Evolutionary conservation across 2,329 filamentous ascomycete genomes (phyloP), one percentile per base, ranked within the genome.

Genomic region (Xylaria sp.): DNA sequence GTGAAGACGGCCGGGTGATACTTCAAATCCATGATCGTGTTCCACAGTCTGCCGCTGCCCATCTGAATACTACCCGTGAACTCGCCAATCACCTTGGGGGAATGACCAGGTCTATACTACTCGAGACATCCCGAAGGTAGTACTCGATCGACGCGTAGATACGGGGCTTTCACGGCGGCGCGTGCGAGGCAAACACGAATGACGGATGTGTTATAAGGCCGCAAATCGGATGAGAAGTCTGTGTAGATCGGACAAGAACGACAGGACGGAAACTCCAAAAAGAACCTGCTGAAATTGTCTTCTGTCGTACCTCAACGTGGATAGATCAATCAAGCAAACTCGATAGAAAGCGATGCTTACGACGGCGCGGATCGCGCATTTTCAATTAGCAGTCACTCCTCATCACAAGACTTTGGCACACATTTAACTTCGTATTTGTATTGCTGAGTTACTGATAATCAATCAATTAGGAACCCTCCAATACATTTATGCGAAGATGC

Each of bases 401-500:
- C 16, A 16, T 16, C 16, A 16, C 16, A 16, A 16, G 16, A 16
- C 16, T 16, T 16, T 16, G 16, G 16, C 16, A 16, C 16, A 23
- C 23, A 23, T 30, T 30, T 30, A 30, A 30, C 23, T 30, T 30
- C 23, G 23, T 30, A 30, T 30, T 30, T 30, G 23, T 30, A 30
- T 30, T 30, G 23, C 23, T 30, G 23, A 5, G 37, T 42, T 42
- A 13, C 37, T 42, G 11, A 13, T 10, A 42, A 42, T 4, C 37
- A 10, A 9, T 42, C 1, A 42, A 13, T 42, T 10, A 30, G 1
- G 5, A 7, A 46, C 13, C 11, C 37, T n/a, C 19, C 37, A 42
- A 2, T 44, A 13, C 11, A 23, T 49, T 35, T 70, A 73, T 1
- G 69, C 63, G 55, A 73, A 74, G 37, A 74, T 74, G 9, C 65